These are phyloP conservation scores for Pythium chondricola DNA, from an alignment of 352 stramenopile species.

Conservation along the genomic window DNA sequence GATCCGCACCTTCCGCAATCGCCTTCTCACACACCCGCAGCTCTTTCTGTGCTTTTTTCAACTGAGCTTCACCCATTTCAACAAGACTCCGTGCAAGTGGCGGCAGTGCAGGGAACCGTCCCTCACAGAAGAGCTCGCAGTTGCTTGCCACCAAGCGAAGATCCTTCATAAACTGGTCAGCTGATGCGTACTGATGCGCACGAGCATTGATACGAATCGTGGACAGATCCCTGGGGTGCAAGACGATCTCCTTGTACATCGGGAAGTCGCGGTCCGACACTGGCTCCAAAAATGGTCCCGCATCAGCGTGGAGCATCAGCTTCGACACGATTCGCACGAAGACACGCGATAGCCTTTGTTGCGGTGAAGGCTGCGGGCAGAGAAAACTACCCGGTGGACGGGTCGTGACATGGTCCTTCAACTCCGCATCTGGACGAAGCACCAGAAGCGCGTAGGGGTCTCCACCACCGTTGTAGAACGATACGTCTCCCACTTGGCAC, in stretches of 20 bases:
- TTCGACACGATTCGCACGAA: conserved; percentile 60
- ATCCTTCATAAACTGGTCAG: conserved; percentile 50
- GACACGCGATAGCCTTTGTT: conserved; percentile 50
- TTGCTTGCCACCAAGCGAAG: conserved; percentile 72
- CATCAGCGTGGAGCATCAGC: conserved; percentile 48
- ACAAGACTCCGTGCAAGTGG: conserved; percentile 68
- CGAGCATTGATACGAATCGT: conserved; percentile 53
- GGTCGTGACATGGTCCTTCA: conserved; percentile 23
- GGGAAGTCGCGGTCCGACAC: conserved; percentile 78
- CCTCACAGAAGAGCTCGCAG: conserved; percentile 76
- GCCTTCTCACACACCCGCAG: conserved; percentile 46
- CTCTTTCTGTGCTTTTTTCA: conserved; percentile 71
- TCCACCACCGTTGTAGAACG: conserved; percentile 74
- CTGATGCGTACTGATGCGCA: conserved; percentile 46
- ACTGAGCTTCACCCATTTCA: conserved; percentile 46
- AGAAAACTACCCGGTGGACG: conserved; percentile 30
- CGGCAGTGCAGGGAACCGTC: conserved; percentile 65
- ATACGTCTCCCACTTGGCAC: conserved; percentile 56
- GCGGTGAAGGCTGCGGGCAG: conserved; percentile 57
- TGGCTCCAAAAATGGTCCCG: conserved; percentile 70
- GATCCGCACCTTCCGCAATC: conserved; percentile 10
- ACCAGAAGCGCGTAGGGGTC: conserved; percentile 71
- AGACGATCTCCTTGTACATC: conserved; percentile 79
- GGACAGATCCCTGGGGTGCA: conserved; percentile 64
- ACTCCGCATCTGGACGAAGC: conserved; percentile 32